Conservation (phyloP, 768 basidiomycete genomes). For the Xanthoconium purpureum region DNA sequence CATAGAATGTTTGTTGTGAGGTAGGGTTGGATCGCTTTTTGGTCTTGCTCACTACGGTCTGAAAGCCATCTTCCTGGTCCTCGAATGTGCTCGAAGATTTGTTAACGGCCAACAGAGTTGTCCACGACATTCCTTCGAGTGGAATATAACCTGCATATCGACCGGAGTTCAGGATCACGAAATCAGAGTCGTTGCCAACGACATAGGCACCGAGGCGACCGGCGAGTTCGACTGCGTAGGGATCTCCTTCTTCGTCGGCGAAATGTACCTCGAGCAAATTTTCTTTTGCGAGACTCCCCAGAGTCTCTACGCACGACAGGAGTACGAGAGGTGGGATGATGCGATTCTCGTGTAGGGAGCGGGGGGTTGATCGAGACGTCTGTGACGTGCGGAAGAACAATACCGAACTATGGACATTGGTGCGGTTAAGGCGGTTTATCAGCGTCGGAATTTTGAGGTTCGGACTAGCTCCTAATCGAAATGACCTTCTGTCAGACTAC, state of each 20-base stretch:
- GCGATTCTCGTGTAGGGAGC: slow-evolving; percentile 70
- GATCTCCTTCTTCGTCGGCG: slow-evolving; percentile 81
- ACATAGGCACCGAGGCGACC: slow-evolving; percentile 72
- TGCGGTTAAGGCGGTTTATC: slow-evolving; percentile 55
- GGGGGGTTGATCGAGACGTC: slow-evolving; percentile 55
- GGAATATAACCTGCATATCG: slow-evolving; percentile 79
- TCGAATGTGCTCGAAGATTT: slow-evolving; percentile 20
- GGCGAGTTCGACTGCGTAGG: slow-evolving; percentile 81
- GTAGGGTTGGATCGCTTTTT: slow-evolving; percentile 43
- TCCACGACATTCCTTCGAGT: slow-evolving; percentile 74
- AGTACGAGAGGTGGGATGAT: slow-evolving; percentile 71
- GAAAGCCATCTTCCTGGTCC: slow-evolving; percentile 54
- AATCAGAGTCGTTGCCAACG: slow-evolving; percentile 79
- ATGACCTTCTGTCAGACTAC: slow-evolving; percentile 12
- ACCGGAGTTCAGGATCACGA: slow-evolving; percentile 70
- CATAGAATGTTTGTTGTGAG: slow-evolving; percentile 20
- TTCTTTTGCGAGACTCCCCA: slow-evolving; percentile 39
- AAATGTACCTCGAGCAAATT: slow-evolving; percentile 55
- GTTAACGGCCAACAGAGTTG: slow-evolving; percentile 23
- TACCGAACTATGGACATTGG: slow-evolving; percentile 56
- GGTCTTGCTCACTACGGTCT: slow-evolving; percentile 51
- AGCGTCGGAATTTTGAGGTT: slow-evolving; percentile 70
- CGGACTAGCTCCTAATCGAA: slow-evolving; percentile 58
- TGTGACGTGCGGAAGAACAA: slow-evolving; percentile 82
- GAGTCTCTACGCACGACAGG: slow-evolving; percentile 53